Conservation (phyloP, 1,139 yeast species). For the Sugiyamaella sp. region DNA sequence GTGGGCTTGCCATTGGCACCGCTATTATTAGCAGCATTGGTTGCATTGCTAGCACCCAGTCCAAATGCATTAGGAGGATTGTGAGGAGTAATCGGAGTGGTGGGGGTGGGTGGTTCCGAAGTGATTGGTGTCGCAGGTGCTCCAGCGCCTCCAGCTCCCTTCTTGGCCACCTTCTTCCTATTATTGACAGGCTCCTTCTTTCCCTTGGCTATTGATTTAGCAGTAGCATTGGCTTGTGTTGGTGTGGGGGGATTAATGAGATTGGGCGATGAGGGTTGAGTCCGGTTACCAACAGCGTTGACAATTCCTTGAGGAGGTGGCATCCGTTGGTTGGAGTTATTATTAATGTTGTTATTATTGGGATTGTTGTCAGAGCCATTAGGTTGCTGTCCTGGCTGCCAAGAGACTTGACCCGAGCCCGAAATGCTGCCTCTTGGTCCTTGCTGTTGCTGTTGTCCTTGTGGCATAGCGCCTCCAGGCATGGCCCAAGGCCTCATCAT, state of each 20-base stretch:
- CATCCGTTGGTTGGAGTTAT: conserved; percentile 26
- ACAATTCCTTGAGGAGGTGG: conserved; percentile 39
- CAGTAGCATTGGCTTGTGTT: conserved; percentile 48
- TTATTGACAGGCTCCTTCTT: conserved; percentile 41
- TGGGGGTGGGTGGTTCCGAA: conserved; percentile 46
- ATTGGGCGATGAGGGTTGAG: conserved; percentile 44
- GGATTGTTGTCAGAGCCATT: background rate
- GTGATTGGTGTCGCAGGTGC: conserved; percentile 40
- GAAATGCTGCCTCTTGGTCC: conserved; percentile 23
- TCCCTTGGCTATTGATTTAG: conserved; percentile 34
- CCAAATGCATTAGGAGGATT: conserved; percentile 38
- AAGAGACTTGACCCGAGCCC: conserved; percentile 15
- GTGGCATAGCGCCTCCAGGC: conserved; percentile 24
- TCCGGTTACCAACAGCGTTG: conserved; percentile 30
- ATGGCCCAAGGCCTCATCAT: conserved; percentile 29
- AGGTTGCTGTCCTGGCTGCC: conserved; percentile 15
- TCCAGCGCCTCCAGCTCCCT: conserved; percentile 33
- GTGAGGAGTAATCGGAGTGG: conserved; percentile 46
- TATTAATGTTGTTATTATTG: background rate
- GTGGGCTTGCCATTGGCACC: conserved; percentile 5
- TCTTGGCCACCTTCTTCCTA: conserved; percentile 41
- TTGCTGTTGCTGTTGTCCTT: conserved; percentile 20
- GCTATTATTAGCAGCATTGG: conserved; percentile 14
- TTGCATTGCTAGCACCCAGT: conserved; percentile 11
- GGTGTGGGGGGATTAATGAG: conserved; percentile 49